A percentile compares a stretch with the other conserved stretches of the same genome.
Evolutionary conservation across 139 green algal species (phyloP).

Genomic region (Volvox africanus): DNA sequence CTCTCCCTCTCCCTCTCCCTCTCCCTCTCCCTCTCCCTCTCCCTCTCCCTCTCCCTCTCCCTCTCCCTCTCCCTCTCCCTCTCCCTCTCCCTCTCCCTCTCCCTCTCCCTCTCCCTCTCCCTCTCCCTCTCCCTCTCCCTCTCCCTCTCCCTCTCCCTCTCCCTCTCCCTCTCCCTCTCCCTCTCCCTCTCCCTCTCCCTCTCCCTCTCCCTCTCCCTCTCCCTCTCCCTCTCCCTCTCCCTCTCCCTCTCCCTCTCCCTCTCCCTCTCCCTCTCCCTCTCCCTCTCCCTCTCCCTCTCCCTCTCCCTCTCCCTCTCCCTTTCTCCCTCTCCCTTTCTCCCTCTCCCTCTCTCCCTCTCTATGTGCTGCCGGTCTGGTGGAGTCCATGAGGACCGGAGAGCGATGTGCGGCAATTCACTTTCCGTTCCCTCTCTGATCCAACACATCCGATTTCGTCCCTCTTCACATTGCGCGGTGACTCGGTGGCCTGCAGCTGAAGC

Average conservation of each 20-base stretch:
- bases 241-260: not conserved
- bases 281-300: not conserved
- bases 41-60: not conserved
- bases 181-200: too few relatives aligned
- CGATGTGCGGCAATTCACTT: too few relatives aligned
- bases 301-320: too few relatives aligned
- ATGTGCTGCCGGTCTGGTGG: too few relatives aligned
- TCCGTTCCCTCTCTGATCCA: too few relatives aligned
- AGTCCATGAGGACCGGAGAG: too few relatives aligned
- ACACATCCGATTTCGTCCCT: too few relatives aligned
- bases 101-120: not conserved
- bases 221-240: too few relatives aligned
- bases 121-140: not conserved
- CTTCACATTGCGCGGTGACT: too few relatives aligned
- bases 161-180: not conserved
- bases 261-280: too few relatives aligned
- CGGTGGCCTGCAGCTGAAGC: conserved; percentile 40
- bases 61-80: not conserved
- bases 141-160: not conserved
- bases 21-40: not conserved
- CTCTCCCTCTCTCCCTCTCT: too few relatives aligned
- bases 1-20: not conserved
- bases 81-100: not conserved
- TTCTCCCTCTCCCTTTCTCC: too few relatives aligned
- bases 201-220: not conserved